Base-by-base conservation (phyloP, 805 yeast species). In the Scheffersomyces ergatensis region DNA sequence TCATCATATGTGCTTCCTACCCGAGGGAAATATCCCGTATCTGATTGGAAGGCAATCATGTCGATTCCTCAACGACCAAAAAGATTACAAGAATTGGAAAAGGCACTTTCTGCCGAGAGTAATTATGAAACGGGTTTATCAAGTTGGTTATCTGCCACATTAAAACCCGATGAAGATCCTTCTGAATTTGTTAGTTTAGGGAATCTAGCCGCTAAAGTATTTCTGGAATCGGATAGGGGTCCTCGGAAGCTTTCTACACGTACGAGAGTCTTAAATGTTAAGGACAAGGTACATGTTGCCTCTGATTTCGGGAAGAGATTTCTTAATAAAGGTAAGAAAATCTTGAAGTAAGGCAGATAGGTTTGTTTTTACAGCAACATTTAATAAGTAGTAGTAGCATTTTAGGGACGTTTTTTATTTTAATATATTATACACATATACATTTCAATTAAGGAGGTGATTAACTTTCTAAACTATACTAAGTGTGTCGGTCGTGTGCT, bases 141-240 rank as follows among this genome's bases (percentile, higher is more conserved):
- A 18, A 63, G 69, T 1, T 83, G 86, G 83, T 64, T 81, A 55
- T 57, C 50, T 55, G 79, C 55, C 59, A 65, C 71, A 49, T 67
- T 66, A 58, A 72, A 47, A 54, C 67, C 15, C 18, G 25, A 44
- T 34, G 45, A 24, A 21, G 34, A 34, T 9, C 42, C 63, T 1
- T n/a, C n/a, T n/a, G 63, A 59, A 35, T 53, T 49, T 24, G 49
- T 68, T 20, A 74, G 61, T 43, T 65, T 75, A 37, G 81, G 82
- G 0, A 70, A 69, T 15, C 74, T 80, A 45, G 89, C 84, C 2
- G 65, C 76, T 23, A 78, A 75, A 40, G 89, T 29, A 88, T 1
- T 83, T 82, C 56, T 80, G 78, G 29, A 80, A 82, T 51, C 77
- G 5, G 78, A 77, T 50, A 74, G 68, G 46, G 79, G 79, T 38